These are phyloP conservation scores for Melampsora americana DNA, from an alignment of 1,284 basidiomycete genomes.

Conservation along the genomic window DNA sequence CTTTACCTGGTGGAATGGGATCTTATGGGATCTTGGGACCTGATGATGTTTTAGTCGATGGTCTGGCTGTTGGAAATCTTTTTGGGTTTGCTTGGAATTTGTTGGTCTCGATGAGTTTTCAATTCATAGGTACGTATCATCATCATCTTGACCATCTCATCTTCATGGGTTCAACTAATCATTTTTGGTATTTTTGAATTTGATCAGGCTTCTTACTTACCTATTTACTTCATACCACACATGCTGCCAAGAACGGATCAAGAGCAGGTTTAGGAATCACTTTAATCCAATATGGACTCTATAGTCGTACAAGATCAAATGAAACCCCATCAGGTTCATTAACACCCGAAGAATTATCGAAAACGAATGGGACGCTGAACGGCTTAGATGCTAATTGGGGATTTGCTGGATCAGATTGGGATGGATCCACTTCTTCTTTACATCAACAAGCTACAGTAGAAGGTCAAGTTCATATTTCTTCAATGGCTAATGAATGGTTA, in stretches of 20 bases:
- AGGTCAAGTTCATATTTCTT: slow-evolving; percentile 53
- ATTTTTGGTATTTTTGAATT: slow-evolving; percentile 15
- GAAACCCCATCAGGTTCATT: slow-evolving; percentile 44
- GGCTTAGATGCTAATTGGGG: slow-evolving; percentile 26
- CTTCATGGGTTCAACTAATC: slow-evolving; percentile 52
- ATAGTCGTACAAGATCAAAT: slow-evolving; percentile 62
- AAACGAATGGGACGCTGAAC: slow-evolving; percentile 44
- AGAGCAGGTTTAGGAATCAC: slow-evolving; percentile 91
- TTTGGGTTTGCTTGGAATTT: slow-evolving; percentile 76
- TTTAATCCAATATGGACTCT: slow-evolving; percentile 85
- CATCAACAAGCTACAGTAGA: slow-evolving; percentile 52
- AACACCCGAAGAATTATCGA: background rate
- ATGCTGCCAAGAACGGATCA: slow-evolving; percentile 89
- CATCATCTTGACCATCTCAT: slow-evolving; percentile 37
- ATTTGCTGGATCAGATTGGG: slow-evolving; percentile 50
- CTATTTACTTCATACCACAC: slow-evolving; percentile 61
- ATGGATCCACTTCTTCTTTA: slow-evolving; percentile 52
- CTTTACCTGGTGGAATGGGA: slow-evolving; percentile 60
- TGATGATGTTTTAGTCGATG: slow-evolving; percentile 62
- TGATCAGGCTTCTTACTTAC: slow-evolving; percentile 52
- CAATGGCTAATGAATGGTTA: slow-evolving; percentile 69
- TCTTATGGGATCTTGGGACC: slow-evolving; percentile 51
- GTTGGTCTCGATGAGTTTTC: slow-evolving; percentile 89
- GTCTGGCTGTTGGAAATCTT: slow-evolving; percentile 60
- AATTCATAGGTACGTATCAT: slow-evolving; percentile 74